Base-by-base conservation (phyloP, 192 early-diverging fungal genomes). In the Entomortierella beljakovae region DNA sequence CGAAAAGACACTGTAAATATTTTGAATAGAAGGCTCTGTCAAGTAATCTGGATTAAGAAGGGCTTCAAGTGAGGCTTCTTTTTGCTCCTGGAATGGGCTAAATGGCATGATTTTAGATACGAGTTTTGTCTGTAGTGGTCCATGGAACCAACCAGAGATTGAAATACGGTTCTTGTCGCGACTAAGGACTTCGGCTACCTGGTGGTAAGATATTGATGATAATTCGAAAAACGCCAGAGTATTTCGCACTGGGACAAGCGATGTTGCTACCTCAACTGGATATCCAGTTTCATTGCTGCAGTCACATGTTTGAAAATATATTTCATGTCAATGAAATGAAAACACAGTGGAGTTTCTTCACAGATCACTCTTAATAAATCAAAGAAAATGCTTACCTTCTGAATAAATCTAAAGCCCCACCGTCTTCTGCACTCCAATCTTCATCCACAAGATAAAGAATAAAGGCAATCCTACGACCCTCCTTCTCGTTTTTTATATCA, bases 391-490 rank as follows among this genome's bases (percentile, higher is more conserved):
- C 70, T 80, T 64, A 85, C 85, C 56, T 74, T 48, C 70, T 81
- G 64, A 91, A 92, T n/a, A 93, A 69, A 23, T 90, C 89, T 53
- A 93, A 69, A 0, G 86, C 73, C 0, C 91, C 91, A 26, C 91
- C 91, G 28, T 93, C 88, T 0, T 52, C 81, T 46, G 76, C 84
- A n/a, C 62, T 63, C 91, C 91, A 93, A 34, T 87, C 81, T 34
- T 89, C 84, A 43, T 90, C 88, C 20, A 91, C 89, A 52, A 93
- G 69, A 52, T 93, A 93, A 7, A 93, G 84, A 48, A 93, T 93
- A 70, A 91, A 93, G 2, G 91, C 91, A 28, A 93, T 88, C 46
- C 85, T 80, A 23, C 91, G 86, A 20, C 85, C 85, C 18, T 70
- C 67, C 28, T 85, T 84, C 46, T 85, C 90, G 28, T 84, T 84